phyloP scores from a whole-genome alignment of 257 asterid species.

The Solanum medicagineum region DNA sequence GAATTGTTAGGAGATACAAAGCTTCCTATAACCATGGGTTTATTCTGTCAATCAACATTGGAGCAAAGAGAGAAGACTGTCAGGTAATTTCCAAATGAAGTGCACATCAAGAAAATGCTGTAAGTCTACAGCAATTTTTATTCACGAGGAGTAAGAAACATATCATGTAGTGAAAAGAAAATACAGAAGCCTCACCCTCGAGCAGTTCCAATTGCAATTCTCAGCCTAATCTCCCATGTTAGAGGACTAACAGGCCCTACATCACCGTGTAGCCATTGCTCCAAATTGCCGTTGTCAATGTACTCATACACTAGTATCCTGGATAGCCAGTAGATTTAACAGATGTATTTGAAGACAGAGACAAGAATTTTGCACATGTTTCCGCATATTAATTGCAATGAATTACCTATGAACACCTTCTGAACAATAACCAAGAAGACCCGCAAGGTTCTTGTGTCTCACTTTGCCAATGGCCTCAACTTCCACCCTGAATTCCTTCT shows the following conservation, averaged over 20 bases:
- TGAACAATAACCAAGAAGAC: constrained; percentile 85
- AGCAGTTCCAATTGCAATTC: constrained; percentile 85
- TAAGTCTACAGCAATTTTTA: not conserved
- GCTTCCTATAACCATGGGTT: not conserved
- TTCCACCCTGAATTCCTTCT: constrained; percentile 91
- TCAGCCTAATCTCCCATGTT: constrained; percentile 92
- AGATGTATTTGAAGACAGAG: not conserved
- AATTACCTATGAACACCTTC: constrained; percentile 79
- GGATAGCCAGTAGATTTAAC: constrained; percentile 6
- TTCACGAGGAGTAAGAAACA: not conserved
- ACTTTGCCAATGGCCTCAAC: constrained; percentile 99
- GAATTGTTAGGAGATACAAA: not conserved
- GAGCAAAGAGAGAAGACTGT: not conserved
- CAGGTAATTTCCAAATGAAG: not conserved
- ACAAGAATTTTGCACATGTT: not conserved
- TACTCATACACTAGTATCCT: constrained; percentile 94
- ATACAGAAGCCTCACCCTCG: constrained; percentile 48
- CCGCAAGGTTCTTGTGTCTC: constrained; percentile 93
- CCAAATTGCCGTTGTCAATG: constrained; percentile 88
- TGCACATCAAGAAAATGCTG: not conserved
- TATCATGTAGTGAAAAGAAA: not conserved
- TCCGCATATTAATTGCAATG: not conserved
- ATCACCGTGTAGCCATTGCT: constrained; percentile 98
- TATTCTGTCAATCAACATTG: not conserved
- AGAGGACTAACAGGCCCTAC: constrained; percentile 84